These are phyloP conservation scores for Aphanomyces cochlioides DNA, from an alignment of 352 stramenopile genomes.

Conservation along the genomic window DNA sequence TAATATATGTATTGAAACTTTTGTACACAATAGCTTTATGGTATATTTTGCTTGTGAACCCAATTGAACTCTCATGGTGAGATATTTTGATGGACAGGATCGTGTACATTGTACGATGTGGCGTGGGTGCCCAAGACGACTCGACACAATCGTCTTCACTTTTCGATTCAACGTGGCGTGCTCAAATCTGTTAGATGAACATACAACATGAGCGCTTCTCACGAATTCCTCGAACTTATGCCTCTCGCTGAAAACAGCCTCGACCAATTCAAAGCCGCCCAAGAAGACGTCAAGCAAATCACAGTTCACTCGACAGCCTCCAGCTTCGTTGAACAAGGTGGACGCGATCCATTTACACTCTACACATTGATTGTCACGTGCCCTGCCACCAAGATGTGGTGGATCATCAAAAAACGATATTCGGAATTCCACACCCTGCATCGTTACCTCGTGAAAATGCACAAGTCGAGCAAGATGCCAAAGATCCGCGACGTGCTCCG, in stretches of 20 bases:
- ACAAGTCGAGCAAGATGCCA: neutral
- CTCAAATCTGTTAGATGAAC: neutral
- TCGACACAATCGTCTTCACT: neutral
- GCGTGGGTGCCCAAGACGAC: neutral
- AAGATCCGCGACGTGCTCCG: neutral
- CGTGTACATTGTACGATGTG: neutral
- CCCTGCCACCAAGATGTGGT: conserved; percentile 39
- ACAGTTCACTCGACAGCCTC: conserved; percentile 14
- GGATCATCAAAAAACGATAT: conserved; percentile 57
- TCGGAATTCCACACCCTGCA: conserved; percentile 64
- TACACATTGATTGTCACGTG: conserved; percentile 63
- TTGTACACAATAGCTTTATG: too few relatives aligned
- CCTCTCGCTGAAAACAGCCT: neutral
- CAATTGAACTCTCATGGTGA: too few relatives aligned
- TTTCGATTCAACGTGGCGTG: neutral
- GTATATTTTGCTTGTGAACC: too few relatives aligned
- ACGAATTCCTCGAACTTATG: neutral
- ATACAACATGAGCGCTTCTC: neutral
- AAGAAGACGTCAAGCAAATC: conserved; percentile 20
- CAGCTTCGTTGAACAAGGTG: conserved; percentile 9
- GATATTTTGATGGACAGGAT: neutral
- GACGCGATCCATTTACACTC: conserved; percentile 46
- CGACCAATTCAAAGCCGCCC: neutral
- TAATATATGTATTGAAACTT: too few relatives aligned
- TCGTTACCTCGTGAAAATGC: conserved; percentile 40